Conservation (phyloP, 108 stramenopile species). For the Skeletonema tropicum region DNA sequence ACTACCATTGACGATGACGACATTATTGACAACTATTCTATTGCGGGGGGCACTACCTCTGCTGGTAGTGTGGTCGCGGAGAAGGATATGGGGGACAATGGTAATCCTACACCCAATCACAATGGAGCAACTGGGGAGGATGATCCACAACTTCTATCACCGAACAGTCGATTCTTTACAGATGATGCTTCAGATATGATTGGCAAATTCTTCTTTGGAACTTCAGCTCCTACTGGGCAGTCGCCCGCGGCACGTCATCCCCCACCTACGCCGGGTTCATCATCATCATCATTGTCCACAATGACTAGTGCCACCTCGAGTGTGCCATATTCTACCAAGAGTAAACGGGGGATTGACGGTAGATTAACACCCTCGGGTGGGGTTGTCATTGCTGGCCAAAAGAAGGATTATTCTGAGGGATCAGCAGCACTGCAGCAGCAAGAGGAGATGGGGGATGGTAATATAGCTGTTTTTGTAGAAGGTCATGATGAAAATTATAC, state of each 20-base stretch:
- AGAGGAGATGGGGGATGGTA: not conserved
- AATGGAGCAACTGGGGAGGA: conserved; percentile 3
- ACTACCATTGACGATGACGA: conserved; percentile 40
- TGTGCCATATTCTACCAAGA: conserved; percentile 4
- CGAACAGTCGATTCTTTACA: conserved; percentile 28
- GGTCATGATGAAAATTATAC: not conserved
- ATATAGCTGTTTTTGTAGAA: not conserved
- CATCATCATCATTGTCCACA: not conserved
- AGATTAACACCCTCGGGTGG: conserved; percentile 2
- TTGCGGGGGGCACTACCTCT: not conserved
- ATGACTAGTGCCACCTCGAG: not conserved
- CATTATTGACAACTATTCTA: not conserved
- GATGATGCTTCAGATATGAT: conserved; percentile 48
- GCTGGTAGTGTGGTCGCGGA: not conserved
- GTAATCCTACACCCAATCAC: not conserved
- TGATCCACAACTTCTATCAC: not conserved
- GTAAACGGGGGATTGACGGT: not conserved
- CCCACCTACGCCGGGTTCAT: not conserved
- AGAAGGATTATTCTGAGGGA: not conserved
- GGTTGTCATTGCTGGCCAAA: not conserved
- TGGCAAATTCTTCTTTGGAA: conserved; percentile 45
- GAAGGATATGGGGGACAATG: not conserved
- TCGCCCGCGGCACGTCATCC: not conserved
- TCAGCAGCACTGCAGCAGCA: not conserved
- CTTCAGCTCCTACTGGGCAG: not conserved